These are phyloP conservation scores for Aspergillus nomiae DNA, from an alignment of 2,329 filamentous ascomycete species.

Conservation along the genomic window DNA sequence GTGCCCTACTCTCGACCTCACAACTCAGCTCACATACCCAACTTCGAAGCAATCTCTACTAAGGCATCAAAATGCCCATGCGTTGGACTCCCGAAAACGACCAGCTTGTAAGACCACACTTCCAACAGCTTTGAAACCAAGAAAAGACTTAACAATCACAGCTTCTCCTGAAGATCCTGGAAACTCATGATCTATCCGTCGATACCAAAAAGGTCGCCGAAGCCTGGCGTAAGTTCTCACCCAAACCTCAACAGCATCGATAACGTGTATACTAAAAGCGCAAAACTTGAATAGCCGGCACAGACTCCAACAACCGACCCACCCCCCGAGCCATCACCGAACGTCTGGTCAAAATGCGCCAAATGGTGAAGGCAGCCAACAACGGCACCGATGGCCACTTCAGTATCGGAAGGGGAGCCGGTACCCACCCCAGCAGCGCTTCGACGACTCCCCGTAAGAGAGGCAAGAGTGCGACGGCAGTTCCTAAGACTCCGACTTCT, in stretches of 20 bases:
- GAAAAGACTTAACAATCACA: conserved; percentile 14
- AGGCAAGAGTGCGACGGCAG: conserved; percentile 7
- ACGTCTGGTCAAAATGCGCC: conserved; percentile 39
- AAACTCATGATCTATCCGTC: conserved; percentile 39
- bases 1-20: not conserved
- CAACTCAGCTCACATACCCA: not conserved
- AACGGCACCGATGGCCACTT: conserved; percentile 16
- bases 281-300: not conserved
- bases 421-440: conserved; percentile 2
- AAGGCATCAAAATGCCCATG: conserved; percentile 33
- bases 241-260: not conserved
- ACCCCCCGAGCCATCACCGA: conserved; percentile 45
- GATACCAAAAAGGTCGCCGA: conserved; percentile 37
- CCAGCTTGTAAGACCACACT: conserved; percentile 31
- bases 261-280: not conserved
- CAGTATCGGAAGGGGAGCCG: conserved; percentile 18
- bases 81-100: conserved; percentile 41
- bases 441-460: conserved; percentile 17
- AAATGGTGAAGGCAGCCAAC: conserved; percentile 16
- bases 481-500: conserved; percentile 16
- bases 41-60: not conserved
- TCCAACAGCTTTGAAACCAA: not conserved
- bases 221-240: conserved; percentile 40
- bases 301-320: conserved; percentile 26
- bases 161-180: conserved; percentile 45